Conservation (phyloP, 768 basidiomycete genomes). For the Tremella yokohamensis region DNA sequence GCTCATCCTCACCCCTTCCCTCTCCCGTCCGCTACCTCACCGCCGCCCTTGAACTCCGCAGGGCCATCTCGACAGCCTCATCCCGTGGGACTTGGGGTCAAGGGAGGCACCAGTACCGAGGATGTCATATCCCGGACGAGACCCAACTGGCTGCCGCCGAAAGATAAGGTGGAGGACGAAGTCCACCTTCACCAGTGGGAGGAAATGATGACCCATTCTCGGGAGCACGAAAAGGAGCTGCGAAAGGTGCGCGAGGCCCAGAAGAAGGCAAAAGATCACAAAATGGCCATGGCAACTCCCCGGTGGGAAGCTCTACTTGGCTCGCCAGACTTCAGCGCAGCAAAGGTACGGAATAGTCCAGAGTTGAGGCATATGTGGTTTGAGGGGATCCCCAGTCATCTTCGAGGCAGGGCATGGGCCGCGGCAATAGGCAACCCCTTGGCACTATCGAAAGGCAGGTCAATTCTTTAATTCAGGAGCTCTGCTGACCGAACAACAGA, state of each 20-base stretch:
- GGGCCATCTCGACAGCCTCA: constrained; percentile 18
- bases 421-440: constrained; percentile 47
- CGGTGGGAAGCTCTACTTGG: constrained; percentile 41
- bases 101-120: constrained; percentile 34
- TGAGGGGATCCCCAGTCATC: constrained; percentile 44
- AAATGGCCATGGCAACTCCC: constrained; percentile 31
- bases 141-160: constrained; percentile 45
- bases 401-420: constrained; percentile 47
- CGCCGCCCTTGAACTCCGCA: constrained; percentile 12
- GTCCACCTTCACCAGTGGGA: constrained; percentile 48
- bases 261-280: constrained; percentile 37
- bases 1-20: constrained; percentile 44
- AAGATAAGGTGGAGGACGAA: constrained; percentile 45
- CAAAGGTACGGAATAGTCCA: constrained; percentile 28
- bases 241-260: constrained; percentile 21
- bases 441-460: constrained; percentile 44
- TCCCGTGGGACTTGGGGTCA: constrained; percentile 24
- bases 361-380: constrained; percentile 44
- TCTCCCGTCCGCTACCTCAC: constrained; percentile 18
- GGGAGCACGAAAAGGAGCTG: constrained; percentile 34
- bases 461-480: background rate
- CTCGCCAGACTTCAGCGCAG: constrained; percentile 25
- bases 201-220: constrained; percentile 45
- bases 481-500: constrained; percentile 19
- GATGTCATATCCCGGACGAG: constrained; percentile 44